phyloP scores from a whole-genome alignment of 2,329 filamentous ascomycete genomes.

The Calcarisporium arbuscula region DNA sequence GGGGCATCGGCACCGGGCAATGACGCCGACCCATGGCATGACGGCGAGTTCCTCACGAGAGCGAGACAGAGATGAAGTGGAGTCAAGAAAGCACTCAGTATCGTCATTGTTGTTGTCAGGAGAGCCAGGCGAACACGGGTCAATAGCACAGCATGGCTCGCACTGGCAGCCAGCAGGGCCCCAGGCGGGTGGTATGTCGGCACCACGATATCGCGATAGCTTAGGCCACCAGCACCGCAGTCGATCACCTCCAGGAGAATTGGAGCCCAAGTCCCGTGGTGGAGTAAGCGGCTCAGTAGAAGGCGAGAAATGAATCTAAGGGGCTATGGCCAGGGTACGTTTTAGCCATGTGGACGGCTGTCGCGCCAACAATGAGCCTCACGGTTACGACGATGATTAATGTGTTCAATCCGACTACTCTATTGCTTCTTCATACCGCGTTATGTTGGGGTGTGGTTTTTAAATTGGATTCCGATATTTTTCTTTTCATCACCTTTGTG shows the following conservation, averaged over 20 bases:
- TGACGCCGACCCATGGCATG: slow-evolving; percentile 12
- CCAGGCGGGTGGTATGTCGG: slow-evolving; percentile 3
- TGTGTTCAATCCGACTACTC: no score
- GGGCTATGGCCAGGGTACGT: no score
- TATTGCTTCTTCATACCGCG: no score
- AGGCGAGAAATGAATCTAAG: slow-evolving; percentile 2
- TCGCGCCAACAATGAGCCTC: no score
- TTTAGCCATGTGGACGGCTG: no score
- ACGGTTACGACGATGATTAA: no score
- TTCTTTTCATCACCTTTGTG: no score
- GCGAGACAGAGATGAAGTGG: slow-evolving; percentile 21
- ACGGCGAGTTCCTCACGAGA: slow-evolving; percentile 11
- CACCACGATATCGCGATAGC: slow-evolving; percentile 10
- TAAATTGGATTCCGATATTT: no score
- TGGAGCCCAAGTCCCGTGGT: slow-evolving; percentile 1
- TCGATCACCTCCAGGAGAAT: slow-evolving; percentile 6
- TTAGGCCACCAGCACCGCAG: no score
- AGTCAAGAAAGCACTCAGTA: slow-evolving; percentile 26
- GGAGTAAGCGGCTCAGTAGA: slow-evolving; percentile 4
- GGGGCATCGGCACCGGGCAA: slow-evolving; percentile 12
- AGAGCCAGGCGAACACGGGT: slow-evolving; percentile 8
- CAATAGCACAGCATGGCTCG: slow-evolving; percentile 1
- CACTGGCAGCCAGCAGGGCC: no score
- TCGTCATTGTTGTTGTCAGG: slow-evolving; percentile 26
- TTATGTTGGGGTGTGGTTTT: no score